Evolutionary conservation across 2,329 filamentous ascomycete genomes (phyloP), one percentile per base, ranked within the genome.

Genomic region (Nothomitra cinnamomea): DNA sequence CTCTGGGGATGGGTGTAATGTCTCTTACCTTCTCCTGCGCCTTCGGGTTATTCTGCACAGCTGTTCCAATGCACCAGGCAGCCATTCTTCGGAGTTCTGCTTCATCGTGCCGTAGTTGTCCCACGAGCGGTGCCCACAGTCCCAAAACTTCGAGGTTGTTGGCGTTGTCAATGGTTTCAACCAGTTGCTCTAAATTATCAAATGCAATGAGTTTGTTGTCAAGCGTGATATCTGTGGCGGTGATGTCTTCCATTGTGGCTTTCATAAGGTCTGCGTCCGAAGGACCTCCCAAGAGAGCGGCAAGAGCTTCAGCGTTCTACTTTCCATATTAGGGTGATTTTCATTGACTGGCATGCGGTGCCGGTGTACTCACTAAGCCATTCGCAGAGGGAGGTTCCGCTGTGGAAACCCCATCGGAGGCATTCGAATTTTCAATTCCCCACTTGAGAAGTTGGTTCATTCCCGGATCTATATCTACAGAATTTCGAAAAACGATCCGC

Each of bases 221-320:
- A 51, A 90, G 73, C 2, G 78, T 76, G 54, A 83, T 71, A 54
- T 83, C 75, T 7, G 70, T 59, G 17, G 80, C 79, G 8, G 73
- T 76, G 63, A 95, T 83, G 54, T 85, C 79, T 25, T 76, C 75
- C 80, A 98, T 94, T 58, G 85, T 76, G 52, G 83, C 79, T 61
- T 79, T 80, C 92, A 98, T 96, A 53, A 94, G 77, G 57, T 96
- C 87, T 21, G 92, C 88, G 58, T 98, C 90, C 1, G 83, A 87
- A 42, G 86, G 86, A 0, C 85, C 87, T 67, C 88, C 88, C 63
- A 94, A 76, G 54, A 95, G 75, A 13, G 83, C 74, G 43, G 78
- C 78, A 56, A 95, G 75, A 55, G 83, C 75, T 55, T 87, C 80
- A 15, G 84, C 75, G 62, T 81, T 81, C 58, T 92, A 73, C 21